Evolutionary conservation across 805 yeast genomes (phyloP).

Genomic region (Hyphopichia homilentoma): DNA sequence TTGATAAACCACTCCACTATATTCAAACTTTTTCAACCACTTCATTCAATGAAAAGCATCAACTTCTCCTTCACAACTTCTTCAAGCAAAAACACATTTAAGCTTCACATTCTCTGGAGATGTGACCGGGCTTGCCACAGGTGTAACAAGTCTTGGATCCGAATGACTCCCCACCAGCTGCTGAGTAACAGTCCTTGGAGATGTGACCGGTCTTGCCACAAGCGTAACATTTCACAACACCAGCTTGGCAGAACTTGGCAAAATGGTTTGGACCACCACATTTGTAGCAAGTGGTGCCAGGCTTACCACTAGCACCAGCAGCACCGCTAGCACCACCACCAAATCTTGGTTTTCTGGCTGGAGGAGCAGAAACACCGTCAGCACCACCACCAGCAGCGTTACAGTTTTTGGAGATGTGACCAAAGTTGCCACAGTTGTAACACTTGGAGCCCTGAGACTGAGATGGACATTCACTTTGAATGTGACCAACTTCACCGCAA

Average conservation of each 20-base stretch:
- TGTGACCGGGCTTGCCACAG: slow-evolving; percentile 81
- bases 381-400: slow-evolving; percentile 32
- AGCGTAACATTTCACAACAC: slow-evolving; percentile 76
- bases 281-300: slow-evolving; percentile 71
- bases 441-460: slow-evolving; percentile 69
- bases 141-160: slow-evolving; percentile 62
- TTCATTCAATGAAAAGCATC: too few relatives aligned
- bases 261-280: slow-evolving; percentile 93
- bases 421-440: slow-evolving; percentile 54
- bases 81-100: slow-evolving; percentile 1
- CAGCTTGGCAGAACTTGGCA: slow-evolving; percentile 84
- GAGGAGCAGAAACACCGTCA: slow-evolving; percentile 15
- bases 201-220: slow-evolving; percentile 91
- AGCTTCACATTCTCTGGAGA: slow-evolving; percentile 80
- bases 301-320: slow-evolving; percentile 15
- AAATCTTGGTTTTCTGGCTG: slow-evolving; percentile 17
- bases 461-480: slow-evolving; percentile 77
- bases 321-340: too few relatives aligned
- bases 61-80: slow-evolving; percentile 2
- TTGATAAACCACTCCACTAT: too few relatives aligned
- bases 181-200: slow-evolving; percentile 72
- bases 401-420: slow-evolving; percentile 83
- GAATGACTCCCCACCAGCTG: slow-evolving; percentile 44
- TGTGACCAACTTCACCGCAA: slow-evolving; percentile 89
- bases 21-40: too few relatives aligned